Percentiles rank a stretch among this genome's conserved stretches.
Evolutionary conservation across 1,284 basidiomycete species (phyloP).

Genomic region (Taiwanofungus camphoratus): DNA sequence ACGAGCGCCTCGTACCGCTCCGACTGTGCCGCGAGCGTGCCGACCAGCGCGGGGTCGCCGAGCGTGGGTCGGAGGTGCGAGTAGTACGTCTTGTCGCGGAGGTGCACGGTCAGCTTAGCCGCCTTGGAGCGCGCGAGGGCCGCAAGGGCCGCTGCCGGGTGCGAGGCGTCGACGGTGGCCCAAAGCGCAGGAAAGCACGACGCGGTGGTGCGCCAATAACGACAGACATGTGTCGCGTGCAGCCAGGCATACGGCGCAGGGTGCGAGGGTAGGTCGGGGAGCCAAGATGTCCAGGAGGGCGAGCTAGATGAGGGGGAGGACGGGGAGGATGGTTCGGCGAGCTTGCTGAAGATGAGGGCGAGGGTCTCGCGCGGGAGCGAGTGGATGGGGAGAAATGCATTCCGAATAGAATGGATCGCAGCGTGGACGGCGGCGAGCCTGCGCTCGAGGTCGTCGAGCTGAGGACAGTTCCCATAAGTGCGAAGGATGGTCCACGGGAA

Average conservation of each 20-base stretch:
- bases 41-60: constrained; percentile 11
- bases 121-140: constrained; percentile 14
- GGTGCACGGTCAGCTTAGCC: constrained; percentile 10
- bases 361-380: constrained; percentile 22
- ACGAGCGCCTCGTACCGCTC: constrained; percentile 12
- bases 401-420: constrained; percentile 12
- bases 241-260: constrained; percentile 10
- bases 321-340: constrained; percentile 4
- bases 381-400: constrained; percentile 18
- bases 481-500: neutral
- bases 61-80: constrained; percentile 10
- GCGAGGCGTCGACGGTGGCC: constrained; percentile 20
- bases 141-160: constrained; percentile 12
- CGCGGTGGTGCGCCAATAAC: constrained; percentile 22
- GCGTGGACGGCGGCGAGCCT: constrained; percentile 2
- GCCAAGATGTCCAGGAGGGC: constrained; percentile 4
- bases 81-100: constrained; percentile 12
- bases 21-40: constrained; percentile 9
- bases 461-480: neutral
- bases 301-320: constrained; percentile 11
- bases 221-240: constrained; percentile 20
- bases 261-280: constrained; percentile 6
- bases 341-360: constrained; percentile 18
- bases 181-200: constrained; percentile 22
- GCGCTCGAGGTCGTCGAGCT: constrained; percentile 1